Conservation (phyloP, 1,284 basidiomycete genomes). For the Ceratobasidium sp. region DNA sequence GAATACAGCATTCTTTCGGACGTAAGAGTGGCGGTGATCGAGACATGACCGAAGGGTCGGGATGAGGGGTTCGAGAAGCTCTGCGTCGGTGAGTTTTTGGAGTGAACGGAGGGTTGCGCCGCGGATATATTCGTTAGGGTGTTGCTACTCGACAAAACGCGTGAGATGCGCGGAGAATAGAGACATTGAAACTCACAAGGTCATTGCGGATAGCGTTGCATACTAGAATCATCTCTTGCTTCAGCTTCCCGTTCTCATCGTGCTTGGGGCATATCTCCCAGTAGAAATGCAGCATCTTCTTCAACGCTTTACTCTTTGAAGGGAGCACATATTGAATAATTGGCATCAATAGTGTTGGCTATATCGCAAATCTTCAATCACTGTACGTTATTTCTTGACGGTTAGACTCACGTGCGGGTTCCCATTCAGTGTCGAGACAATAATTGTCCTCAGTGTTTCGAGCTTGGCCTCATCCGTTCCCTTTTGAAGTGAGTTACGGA, state of each 20-base stretch:
- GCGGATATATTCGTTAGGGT: constrained; percentile 99
- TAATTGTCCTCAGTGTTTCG: constrained; percentile 96
- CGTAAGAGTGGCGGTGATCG: constrained; percentile 98
- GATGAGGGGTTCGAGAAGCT: constrained; percentile 95
- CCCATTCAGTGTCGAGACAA: constrained; percentile 95
- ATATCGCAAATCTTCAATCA: background rate
- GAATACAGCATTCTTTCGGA: constrained; percentile 98
- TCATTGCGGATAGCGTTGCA: constrained; percentile 99
- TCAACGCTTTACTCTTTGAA: constrained; percentile 95
- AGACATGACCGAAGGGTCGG: constrained; percentile 94
- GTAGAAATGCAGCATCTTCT: constrained; percentile 99
- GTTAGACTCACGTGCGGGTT: constrained; percentile 70
- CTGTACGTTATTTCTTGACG: constrained; percentile 35
- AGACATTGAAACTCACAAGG: no score
- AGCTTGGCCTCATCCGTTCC: constrained; percentile 98
- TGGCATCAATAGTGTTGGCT: constrained; percentile 42
- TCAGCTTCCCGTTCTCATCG: constrained; percentile 96
- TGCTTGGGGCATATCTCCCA: constrained; percentile 99
- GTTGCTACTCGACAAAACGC: constrained; percentile 74
- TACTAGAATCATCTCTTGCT: constrained; percentile 99
- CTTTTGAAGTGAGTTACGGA: constrained; percentile 90
- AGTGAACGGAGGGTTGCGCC: constrained; percentile 97
- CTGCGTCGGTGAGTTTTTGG: constrained; percentile 94
- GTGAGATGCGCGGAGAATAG: no score
- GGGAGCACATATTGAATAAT: constrained; percentile 98